Base-by-base conservation (phyloP, 495 filamentous ascomycete genomes). In the Pseudevernia furfuracea region DNA sequence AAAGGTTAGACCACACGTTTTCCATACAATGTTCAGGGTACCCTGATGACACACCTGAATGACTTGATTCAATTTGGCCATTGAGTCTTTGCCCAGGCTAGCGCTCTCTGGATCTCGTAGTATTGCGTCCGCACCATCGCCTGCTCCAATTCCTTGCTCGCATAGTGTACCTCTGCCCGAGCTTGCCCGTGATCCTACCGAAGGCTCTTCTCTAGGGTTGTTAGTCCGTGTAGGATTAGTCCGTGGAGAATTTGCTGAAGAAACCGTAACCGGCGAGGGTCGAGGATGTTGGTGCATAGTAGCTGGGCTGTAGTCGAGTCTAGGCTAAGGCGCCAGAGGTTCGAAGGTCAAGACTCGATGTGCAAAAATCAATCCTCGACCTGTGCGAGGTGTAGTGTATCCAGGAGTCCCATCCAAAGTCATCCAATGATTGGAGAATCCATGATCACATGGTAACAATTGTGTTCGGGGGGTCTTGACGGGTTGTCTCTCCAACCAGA, bases 211-310 rank as follows among this genome's bases (percentile, higher is more conserved):
- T 81, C 87, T 85, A 61, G 78, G 81, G 73, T 88, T 89, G 74
- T 89, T 88, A 12, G 85, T 85, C 69, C 88, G 82, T 69, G 84
- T 78, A 60, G 87, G 81, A 70, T 88, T 87, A 53, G 86, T 85
- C 70, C 83, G 78, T 37, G 83, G 80, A 46, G 87, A 85, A 69
- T 82, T 82, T 64, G 85, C 85, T 64, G 88, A 84, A 66, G 87
- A 86, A 60, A 86, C 76, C 61, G 83, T 80, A 67, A 82, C 78
- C 25, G 83, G 83, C 66, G 87, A 83, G 59, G 86, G 84, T 70
- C 90, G 85, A 67, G 89, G 86, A 77, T 89, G 86, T 77, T 93
- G 90, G 84, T 94, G 90, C 90, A 95, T 95, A 58, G 62, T 71
- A 25, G 28, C 28, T 44, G 36, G 25, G 48, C 49, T 63, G 10